Evolutionary conservation across 441 rosid species (phyloP).

Genomic region (Arabidopsis lyrata): DNA sequence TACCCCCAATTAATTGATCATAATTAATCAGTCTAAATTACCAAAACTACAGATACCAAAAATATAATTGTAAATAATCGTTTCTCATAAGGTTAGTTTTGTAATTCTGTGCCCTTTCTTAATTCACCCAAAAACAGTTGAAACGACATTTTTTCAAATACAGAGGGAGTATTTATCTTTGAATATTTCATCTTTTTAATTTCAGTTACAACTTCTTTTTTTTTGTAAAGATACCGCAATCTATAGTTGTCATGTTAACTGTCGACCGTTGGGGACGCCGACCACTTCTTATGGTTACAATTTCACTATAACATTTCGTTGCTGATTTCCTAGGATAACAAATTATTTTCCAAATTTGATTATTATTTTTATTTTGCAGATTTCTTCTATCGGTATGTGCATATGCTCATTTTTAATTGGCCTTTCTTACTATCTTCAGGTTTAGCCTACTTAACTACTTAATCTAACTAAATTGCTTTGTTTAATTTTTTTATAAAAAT

Average conservation of each 20-base stretch:
- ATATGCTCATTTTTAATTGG: constrained; percentile 40
- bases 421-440: constrained; percentile 43
- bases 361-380: constrained; percentile 4
- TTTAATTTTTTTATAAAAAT: neutral
- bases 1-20: too few species aligned
- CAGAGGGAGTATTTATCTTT: neutral
- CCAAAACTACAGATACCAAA: too few species aligned
- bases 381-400: constrained; percentile 40
- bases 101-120: too few species aligned
- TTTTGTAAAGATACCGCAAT: constrained; percentile 36
- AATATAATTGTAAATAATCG: too few species aligned
- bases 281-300: constrained; percentile 45
- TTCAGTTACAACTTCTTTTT: neutral
- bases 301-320: neutral
- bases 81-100: too few species aligned
- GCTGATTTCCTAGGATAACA: neutral
- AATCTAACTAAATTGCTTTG: neutral
- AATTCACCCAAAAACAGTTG: too few species aligned
- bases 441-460: neutral
- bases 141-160: too few species aligned
- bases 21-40: too few species aligned
- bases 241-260: constrained; percentile 40
- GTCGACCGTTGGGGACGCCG: constrained; percentile 46
- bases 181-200: neutral
- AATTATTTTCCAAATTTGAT: neutral